phyloP scores from a whole-genome alignment of 495 filamentous ascomycete genomes.

The Recurvomyces mirabilis region DNA sequence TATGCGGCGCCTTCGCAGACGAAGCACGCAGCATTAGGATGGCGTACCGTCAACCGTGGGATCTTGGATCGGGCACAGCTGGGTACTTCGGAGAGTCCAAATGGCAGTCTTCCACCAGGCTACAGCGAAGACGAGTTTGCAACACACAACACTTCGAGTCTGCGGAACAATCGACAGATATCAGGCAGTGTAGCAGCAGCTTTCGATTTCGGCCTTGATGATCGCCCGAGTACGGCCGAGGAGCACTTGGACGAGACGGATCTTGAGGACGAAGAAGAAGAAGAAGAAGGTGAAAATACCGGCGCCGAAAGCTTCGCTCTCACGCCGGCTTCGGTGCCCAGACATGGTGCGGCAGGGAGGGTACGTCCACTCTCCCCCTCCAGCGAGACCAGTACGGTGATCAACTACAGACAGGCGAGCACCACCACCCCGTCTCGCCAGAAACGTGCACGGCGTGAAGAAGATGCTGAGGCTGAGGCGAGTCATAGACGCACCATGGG shows the following conservation, averaged over 20 bases:
- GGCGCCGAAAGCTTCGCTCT: not conserved
- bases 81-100: not conserved
- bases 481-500: not conserved
- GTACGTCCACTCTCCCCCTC: not conserved
- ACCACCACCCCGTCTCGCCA: not conserved
- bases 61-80: not conserved
- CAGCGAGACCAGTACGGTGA: not conserved
- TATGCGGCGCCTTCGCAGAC: conserved; percentile 13
- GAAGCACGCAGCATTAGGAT: not conserved
- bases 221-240: not conserved
- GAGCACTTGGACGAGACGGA: not conserved
- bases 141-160: no score
- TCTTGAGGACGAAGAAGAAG: not conserved
- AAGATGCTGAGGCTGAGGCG: not conserved
- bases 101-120: not conserved
- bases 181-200: not conserved
- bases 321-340: not conserved
- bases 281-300: not conserved
- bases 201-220: not conserved
- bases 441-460: not conserved
- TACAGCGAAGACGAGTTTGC: not conserved
- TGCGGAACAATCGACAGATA: not conserved
- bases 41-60: not conserved
- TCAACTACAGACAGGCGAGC: not conserved
- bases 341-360: not conserved